Base-by-base conservation (phyloP, 108 stramenopile genomes). In the Fragilaria radians region DNA sequence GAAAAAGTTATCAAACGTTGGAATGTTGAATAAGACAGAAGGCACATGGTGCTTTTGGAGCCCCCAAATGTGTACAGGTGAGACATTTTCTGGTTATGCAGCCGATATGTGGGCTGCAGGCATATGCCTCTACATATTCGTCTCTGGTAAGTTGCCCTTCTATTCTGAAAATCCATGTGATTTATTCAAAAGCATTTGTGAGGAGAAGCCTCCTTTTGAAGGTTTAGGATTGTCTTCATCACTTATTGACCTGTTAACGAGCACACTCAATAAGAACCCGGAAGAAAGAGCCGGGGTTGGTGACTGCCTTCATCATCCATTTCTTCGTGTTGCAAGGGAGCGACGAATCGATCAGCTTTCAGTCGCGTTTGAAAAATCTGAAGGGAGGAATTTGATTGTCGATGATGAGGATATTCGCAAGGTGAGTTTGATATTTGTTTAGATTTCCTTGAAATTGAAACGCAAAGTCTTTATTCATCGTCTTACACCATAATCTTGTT, bases 91-190 rank as follows among this genome's bases (percentile, higher is more conserved):
- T 27, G 88, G 82, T 0, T 93, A 86, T 65, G 79, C 88, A 7
- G 83, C 88, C n/a, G 94, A 95, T 45, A 62, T 91, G 30, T 95
- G 94, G 94, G 91, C 94, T 2, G 91, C 89, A 5, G 94, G 94
- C 25, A 68, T 95, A 26, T 93, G 91, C 52, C 68, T 93, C 17
- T 89, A 78, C 51, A 91, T 95, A 55, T 95, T 95, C 63, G 80
- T 85, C 0, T 85, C 91, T 1, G 91, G 89, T 5, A 59, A 49
- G 36, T 49, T 95, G 18, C 94, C 94, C 19, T 95, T 95, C 54
- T 95, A 81, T 69, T 81, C 79, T 14, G 69, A 83, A 24, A 28
- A 57, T 4, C 85, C 85, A 5, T 59, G 69, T 5, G 80, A 83
- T 18, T 65, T 95, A 11, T 88, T 95, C 61, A 77, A 78, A 0